Base-by-base conservation (phyloP, 176 grass and related monocot genomes). In the Areca catechu region DNA sequence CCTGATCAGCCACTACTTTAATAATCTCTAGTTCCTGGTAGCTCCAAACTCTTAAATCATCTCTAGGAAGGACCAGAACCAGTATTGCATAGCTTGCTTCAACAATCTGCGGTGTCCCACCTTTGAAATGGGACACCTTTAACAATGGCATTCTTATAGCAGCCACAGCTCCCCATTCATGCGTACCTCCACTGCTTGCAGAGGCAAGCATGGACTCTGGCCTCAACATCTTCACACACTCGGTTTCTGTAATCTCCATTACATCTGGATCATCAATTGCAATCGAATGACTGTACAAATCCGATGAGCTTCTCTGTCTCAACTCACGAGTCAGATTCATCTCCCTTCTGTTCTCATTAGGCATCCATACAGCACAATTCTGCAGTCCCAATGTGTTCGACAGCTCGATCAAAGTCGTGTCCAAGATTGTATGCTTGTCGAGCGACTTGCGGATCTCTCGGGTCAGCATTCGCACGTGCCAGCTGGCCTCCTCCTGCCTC, bases 331-430 rank as follows among this genome's bases (percentile, higher is more conserved):
- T 98, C 20, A 92, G 58, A 57, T 72, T 70, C 78, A 98, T 80
- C 20, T 71, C 70, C 15, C 47, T 54, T 69, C 53, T 75, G 48
- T 53, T 67, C 0, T 60, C 58, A 19, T 80, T 63, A 4, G 93
- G 87, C 93, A 98, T 98, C 93, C 93, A 92, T 28, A 98, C 87
- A 34, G 84, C 93, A 19, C 93, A 98, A 24, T 98, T 98, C 16
- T 51, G 54, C 69, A 98, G 79, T 16, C 17, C 76, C 20, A 98
- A 79, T 60, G 89, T 86, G n/a, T 86, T 80, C 16, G 87, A 98
- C 52, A 98, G 84, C 83, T 98, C 93, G 43, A 98, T 78, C 72
- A 98, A 77, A 12, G 93, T 98, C 55, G 93, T 92, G 75, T 98
- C 77, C 43, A 98, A 75, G 29, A 98, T 89, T 19, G 84, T 98